Conservation (phyloP, 192 early-diverging fungal species). For the Backusella psychrophila region DNA sequence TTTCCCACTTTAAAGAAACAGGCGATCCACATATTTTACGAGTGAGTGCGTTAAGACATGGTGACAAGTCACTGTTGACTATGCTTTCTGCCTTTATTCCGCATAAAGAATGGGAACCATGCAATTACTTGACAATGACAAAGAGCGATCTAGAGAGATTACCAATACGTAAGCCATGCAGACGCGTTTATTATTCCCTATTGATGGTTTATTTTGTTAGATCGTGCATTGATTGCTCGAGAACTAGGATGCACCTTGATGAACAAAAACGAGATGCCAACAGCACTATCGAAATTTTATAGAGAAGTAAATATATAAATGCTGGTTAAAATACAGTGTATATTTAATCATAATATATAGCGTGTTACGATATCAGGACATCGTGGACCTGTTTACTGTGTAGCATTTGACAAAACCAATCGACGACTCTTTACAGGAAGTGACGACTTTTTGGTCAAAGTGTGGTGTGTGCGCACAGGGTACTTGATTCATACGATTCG, state of each 20-base stretch:
- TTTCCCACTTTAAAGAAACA: slow-evolving; percentile 32
- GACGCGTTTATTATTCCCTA: not conserved
- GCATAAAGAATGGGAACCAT: not conserved
- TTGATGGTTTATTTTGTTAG: slow-evolving; percentile 2
- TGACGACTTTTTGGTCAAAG: slow-evolving; percentile 84
- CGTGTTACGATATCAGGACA: slow-evolving; percentile 72
- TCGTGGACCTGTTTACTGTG: slow-evolving; percentile 70
- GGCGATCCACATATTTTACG: slow-evolving; percentile 21
- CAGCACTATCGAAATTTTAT: slow-evolving; percentile 30
- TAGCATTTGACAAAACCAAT: slow-evolving; percentile 73
- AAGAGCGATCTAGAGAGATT: slow-evolving; percentile 6
- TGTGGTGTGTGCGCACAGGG: slow-evolving; percentile 81
- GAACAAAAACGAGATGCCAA: slow-evolving; percentile 12
- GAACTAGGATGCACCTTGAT: slow-evolving; percentile 29
- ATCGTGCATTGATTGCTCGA: slow-evolving; percentile 22
- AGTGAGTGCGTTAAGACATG: slow-evolving; percentile 28
- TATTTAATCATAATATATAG: slow-evolving; percentile 31
- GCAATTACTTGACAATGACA: slow-evolving; percentile 20
- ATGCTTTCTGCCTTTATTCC: slow-evolving; percentile 24
- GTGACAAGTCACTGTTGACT: slow-evolving; percentile 31
- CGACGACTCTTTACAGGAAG: slow-evolving; percentile 79
- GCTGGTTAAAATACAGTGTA: not conserved
- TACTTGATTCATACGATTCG: slow-evolving; percentile 79
- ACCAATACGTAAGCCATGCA: slow-evolving; percentile 10
- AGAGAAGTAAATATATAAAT: slow-evolving; percentile 34